Base-by-base conservation (phyloP, 2,329 filamentous ascomycete species). In the Phialophora expanda region DNA sequence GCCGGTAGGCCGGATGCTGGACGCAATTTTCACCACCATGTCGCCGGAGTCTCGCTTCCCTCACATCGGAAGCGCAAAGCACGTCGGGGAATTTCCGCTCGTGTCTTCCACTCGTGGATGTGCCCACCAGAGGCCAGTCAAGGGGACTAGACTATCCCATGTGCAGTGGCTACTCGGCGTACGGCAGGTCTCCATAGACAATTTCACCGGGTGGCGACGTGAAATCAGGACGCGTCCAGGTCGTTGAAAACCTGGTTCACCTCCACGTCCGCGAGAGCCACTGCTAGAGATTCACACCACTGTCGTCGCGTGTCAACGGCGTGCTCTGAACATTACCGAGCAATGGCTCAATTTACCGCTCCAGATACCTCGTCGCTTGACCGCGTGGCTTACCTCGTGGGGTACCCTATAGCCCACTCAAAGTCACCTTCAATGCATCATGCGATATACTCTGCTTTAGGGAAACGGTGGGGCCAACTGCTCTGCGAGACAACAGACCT, bases 331-430 rank as follows among this genome's bases (percentile, higher is more conserved):
- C 28, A 34, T 38, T 7, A 61, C 34, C 9, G 22, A 32, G 38
- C 61, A 12, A 69, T 62, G 58, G 48, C 66, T 22, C 26, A 30
- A 41, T 67, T 68, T 38, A 44, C 34, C 58, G 22, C 44, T 41
- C 69, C 67, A 66, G 62, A 66, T 32, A 69, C 67, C 14, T 68
- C 69, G 7, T 73, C 82, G 65, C 72, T 80, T 22, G 81, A 85
- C 69, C 78, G 81, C 26, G 79, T 84, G 69, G 83, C 83, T 68
- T 86, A 85, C 70, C 81, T 86, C 24, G 85, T 86, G 67, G 84
- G 85, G 63, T 81, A 85, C 73, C 84, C 82, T 5, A 84, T 87
- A 54, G 79, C 84, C 44, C 85, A 87, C 71, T 86, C 84, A 5
- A 79, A 85, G 71, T 86, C 84, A 0, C 85, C 85, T 6, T 75